Base-by-base conservation (phyloP, 139 green algal genomes). In the Chlamydomonas schloesseri region DNA sequence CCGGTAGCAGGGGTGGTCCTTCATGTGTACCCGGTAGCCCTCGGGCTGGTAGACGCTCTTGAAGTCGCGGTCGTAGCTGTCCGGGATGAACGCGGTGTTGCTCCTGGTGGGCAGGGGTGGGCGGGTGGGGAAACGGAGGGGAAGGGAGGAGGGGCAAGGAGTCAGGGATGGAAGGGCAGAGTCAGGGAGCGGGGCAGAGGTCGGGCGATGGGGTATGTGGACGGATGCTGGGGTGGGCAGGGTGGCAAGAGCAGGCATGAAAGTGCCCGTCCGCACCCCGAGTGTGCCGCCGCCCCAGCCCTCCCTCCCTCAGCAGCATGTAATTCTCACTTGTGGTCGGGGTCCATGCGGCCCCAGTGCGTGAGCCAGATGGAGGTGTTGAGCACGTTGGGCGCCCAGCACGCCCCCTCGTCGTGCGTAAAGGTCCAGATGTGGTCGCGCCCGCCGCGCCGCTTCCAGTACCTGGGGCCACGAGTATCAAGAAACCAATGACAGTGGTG, bases 391-490 rank as follows among this genome's bases (percentile, higher is more conserved):
- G 91, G 91, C 3, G 87, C 90, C 91, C 91, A 94, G 85, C 90
- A 93, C 0, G 83, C 89, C 50, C 91, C 91, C 75, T 94, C 93
- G 81, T 95, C 91, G 75, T 95, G 90, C 9, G 91, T 86, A 72
- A 93, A 92, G 1, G 94, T 64, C 58, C 83, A 95, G 53, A 96
- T 92, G 91, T 96, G 93, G 88, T 96, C 92, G 11, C 83, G 64
- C 18, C 93, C 93, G 57, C 73, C 84, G 2, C 83, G 72, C 29
- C 89, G 86, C 46, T 74, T 42, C 89, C 89, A 92, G 71, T 90
- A 94, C 42, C 42, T 50, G 42, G n/a, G n/a, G n/a, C n/a, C n/a
- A n/a, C n/a, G n/a, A n/a, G n/a, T n/a, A n/a, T n/a, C n/a, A n/a
- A n/a, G n/a, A n/a, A n/a, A n/a, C n/a, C n/a, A n/a, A n/a, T n/a